Percentiles rank a stretch among this genome's conserved stretches.
Conservation (phyloP, 306 rosid species). For the Clitoria ternatea region DNA sequence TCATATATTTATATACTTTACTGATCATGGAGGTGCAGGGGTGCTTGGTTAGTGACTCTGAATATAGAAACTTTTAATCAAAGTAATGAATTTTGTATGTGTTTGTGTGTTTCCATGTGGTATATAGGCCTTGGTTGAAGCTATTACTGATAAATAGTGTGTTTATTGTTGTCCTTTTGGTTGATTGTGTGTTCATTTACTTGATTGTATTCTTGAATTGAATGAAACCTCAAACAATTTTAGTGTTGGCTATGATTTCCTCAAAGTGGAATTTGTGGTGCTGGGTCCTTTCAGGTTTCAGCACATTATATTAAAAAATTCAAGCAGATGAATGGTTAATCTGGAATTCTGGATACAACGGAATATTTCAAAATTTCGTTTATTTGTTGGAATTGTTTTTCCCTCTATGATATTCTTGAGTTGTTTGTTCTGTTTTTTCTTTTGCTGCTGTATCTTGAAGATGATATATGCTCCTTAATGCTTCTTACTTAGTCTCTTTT, state of each 20-base stretch:
- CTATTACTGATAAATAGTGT: neutral
- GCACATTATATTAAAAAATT: neutral
- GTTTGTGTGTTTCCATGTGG: conserved; percentile 12
- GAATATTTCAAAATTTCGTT: neutral
- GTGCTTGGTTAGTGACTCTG: conserved; percentile 71
- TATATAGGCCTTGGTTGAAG: neutral
- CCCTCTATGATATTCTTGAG: too few relatives aligned
- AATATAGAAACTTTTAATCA: neutral
- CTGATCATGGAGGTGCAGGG: conserved; percentile 98
- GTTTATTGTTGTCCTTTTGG: neutral
- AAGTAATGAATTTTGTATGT: conserved; percentile 8
- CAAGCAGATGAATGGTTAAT: neutral
- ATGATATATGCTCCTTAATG: neutral
- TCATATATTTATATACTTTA: conserved; percentile 78
- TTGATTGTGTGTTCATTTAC: conserved; percentile 6
- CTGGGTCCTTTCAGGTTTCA: neutral
- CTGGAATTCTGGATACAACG: neutral
- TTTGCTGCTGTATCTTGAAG: neutral
- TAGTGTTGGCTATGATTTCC: neutral
- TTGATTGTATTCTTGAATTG: neutral
- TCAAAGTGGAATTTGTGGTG: neutral
- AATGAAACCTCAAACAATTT: neutral
- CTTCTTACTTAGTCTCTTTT: neutral
- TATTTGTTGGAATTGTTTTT: neutral
- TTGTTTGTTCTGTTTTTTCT: neutral